phyloP scores from a whole-genome alignment of 2,329 filamentous ascomycete genomes.

The Aphanoascus verrucosus region DNA sequence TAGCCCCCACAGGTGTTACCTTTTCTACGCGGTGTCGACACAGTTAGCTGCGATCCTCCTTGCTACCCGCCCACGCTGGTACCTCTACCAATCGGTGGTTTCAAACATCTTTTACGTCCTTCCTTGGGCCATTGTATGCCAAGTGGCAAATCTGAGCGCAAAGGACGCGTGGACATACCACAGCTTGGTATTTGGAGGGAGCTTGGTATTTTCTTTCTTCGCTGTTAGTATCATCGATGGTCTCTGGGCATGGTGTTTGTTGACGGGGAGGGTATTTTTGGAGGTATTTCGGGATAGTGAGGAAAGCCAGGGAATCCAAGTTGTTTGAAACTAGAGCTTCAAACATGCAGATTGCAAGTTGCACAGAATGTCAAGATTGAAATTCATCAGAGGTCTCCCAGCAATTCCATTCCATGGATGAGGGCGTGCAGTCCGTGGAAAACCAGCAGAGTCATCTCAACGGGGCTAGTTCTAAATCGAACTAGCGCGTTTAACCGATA shows the following conservation, averaged over 20 bases:
- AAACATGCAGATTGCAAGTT: neutral
- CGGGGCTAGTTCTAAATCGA: neutral
- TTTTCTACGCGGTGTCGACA: slow-evolving; percentile 56
- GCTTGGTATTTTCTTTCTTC: slow-evolving; percentile 56
- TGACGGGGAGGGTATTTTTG: slow-evolving; percentile 33
- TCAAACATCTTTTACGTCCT: slow-evolving; percentile 60
- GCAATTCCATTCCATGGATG: too few species aligned
- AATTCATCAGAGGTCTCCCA: too few species aligned
- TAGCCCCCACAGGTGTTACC: slow-evolving; percentile 49
- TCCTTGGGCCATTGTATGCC: slow-evolving; percentile 57
- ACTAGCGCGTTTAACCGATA: neutral
- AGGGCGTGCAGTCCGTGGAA: too few species aligned
- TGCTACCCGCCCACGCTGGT: slow-evolving; percentile 55
- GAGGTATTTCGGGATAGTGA: slow-evolving; percentile 3
- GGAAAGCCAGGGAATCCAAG: neutral
- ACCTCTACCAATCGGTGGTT: slow-evolving; percentile 54
- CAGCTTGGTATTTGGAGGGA: slow-evolving; percentile 56
- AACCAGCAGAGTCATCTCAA: neutral
- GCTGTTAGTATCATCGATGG: slow-evolving; percentile 43
- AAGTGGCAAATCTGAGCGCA: slow-evolving; percentile 36
- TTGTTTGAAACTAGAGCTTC: neutral
- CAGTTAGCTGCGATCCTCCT: slow-evolving; percentile 56
- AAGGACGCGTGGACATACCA: slow-evolving; percentile 57
- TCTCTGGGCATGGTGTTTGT: slow-evolving; percentile 44
- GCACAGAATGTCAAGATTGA: too few species aligned